Conservation (phyloP, 179 eudicot genomes). For the Actinidia arguta region DNA sequence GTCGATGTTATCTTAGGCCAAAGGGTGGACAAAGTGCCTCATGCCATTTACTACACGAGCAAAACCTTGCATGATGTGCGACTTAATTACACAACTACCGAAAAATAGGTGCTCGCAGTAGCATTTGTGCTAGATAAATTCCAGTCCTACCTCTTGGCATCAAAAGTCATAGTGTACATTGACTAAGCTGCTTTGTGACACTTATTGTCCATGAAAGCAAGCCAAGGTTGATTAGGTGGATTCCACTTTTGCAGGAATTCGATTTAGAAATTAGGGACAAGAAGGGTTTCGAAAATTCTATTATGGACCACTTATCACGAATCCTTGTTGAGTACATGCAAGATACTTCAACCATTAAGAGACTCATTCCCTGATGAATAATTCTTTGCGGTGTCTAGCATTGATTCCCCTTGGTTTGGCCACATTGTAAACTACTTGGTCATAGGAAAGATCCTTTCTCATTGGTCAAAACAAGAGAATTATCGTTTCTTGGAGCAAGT, state of each 20-base stretch:
- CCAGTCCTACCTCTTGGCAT: neutral
- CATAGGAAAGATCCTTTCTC: too few relatives aligned
- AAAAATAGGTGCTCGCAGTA: neutral
- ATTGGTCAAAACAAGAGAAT: too few relatives aligned
- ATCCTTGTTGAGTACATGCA: too few relatives aligned
- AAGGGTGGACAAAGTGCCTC: neutral
- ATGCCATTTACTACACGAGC: too few relatives aligned
- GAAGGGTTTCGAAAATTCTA: neutral
- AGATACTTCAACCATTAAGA: too few relatives aligned
- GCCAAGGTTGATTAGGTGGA: neutral
- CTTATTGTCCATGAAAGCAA: neutral
- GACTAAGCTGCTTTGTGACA: neutral
- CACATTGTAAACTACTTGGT: too few relatives aligned
- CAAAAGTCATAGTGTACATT: neutral
- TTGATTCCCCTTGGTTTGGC: too few relatives aligned
- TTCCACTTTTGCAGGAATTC: neutral
- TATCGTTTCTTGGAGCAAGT: too few relatives aligned
- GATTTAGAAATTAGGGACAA: neutral
- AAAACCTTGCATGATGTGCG: neutral
- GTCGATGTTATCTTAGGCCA: neutral
- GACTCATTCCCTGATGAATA: too few relatives aligned
- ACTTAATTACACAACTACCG: neutral
- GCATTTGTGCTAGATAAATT: neutral
- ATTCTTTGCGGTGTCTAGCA: too few relatives aligned
- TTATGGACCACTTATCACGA: neutral